Percentiles rank a stretch among this genome's conserved stretches.
These are phyloP conservation scores for Dentipellis sp. DNA, from an alignment of 768 basidiomycete genomes.

Conservation along the genomic window DNA sequence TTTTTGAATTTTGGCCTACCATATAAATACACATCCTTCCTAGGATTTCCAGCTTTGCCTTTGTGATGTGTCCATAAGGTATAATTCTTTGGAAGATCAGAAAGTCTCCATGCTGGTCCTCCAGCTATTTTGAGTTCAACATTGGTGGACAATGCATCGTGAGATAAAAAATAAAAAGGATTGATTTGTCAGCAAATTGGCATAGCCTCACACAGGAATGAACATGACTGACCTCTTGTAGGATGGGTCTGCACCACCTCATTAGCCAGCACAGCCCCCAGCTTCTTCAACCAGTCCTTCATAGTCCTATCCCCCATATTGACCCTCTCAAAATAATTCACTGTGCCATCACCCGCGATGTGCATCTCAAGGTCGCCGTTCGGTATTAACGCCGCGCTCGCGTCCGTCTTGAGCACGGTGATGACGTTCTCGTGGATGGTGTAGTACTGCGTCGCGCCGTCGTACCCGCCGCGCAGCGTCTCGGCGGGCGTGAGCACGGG, in stretches of 20 bases:
- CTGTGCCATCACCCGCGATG: too few relatives aligned
- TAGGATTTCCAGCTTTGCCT: slow-evolving; percentile 1
- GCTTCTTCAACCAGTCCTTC: neutral
- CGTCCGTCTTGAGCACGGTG: neutral
- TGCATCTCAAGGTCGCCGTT: neutral
- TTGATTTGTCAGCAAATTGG: too few relatives aligned
- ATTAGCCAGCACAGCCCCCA: neutral
- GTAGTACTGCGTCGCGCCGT: neutral
- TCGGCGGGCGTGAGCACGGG: neutral
- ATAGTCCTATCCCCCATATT: neutral
- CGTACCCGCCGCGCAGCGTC: neutral
- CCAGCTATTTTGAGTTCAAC: neutral
- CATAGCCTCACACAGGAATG: too few relatives aligned
- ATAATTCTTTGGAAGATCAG: slow-evolving; percentile 1
- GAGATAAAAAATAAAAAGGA: neutral
- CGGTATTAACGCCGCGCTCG: neutral
- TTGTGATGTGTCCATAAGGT: slow-evolving; percentile 7
- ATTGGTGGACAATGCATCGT: neutral
- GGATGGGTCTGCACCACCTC: neutral
- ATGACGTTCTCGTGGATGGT: neutral
- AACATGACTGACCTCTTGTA: neutral
- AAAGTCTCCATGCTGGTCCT: neutral
- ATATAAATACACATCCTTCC: slow-evolving; percentile 4
- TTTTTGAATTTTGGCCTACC: neutral
- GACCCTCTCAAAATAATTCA: neutral